Base-by-base conservation (phyloP, 176 grass and related monocot species). In the Triticum turgidum region DNA sequence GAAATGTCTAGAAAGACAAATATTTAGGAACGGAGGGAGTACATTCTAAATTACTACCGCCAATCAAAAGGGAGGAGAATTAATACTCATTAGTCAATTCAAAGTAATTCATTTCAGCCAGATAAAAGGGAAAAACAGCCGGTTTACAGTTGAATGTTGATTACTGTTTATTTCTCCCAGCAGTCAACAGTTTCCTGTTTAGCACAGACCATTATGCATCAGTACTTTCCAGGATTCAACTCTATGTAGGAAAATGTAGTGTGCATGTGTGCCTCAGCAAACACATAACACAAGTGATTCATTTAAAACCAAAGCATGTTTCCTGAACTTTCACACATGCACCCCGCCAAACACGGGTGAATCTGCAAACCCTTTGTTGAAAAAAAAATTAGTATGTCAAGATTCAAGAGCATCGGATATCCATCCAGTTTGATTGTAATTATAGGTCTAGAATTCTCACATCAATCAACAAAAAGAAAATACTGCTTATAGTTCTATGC, bases 381-480 rank as follows among this genome's bases (percentile, higher is more conserved):
- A 58, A 67, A 74, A 74, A 3, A 75, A 80, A 67, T 1, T 2
- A 81, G 41, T 59, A 85, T 73, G 14, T 22, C 33, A 41, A 38
- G 64, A 44, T 65, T 11, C 17, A 78, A 78, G n/a, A 61, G 13
- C 63, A 78, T 41, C 59, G 18, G 41, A 59, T 79, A 79, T 54
- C 29, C 22, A 67, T 17, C 33, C 12, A 45, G 21, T 61, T 80
- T 37, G 72, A 74, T 80, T 80, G 52, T 61, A 73, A 74, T 75
- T 80, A 44, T 68, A 37, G 12, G 22, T 69, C 13, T 77, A 62
- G 13, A 69, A 29, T 38, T 75, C 59, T 84, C 49, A 75, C 47
- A 76, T 74, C 59, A 35, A 49, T 69, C 35, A 81, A 15, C 38
- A 76, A 63, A 80, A 73, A 83, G 34, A 91, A 76, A 41, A 38